Base-by-base conservation (phyloP, 1,139 yeast genomes). In the Pichia sp. region DNA sequence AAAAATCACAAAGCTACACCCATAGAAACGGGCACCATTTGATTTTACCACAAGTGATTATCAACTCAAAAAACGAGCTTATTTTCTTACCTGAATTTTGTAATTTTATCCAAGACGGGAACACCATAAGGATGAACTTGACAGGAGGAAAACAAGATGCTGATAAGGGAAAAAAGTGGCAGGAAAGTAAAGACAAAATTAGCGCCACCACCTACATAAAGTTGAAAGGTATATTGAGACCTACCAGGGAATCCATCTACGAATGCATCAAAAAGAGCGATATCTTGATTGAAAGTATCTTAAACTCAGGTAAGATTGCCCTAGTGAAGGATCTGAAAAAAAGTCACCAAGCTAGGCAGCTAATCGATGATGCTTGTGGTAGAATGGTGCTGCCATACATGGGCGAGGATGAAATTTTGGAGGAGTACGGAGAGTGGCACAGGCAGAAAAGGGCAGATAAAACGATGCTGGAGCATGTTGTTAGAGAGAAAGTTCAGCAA, bases 191-290 rank as follows among this genome's bases (percentile, higher is more conserved):
- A 33, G 17, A 30, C 16, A 49, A 48, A 8, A 16, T 29, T 5
- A 29, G 40, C n/a, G 12, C 48, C 4, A 45, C 8, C 17, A 24
- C 27, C 5, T 46, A 29, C 33, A 31, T 9, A 12, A 20, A 45
- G 30, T 38, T 59, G 46, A 61, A 58, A 30, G 60, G 67, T 8
- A 64, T 64, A 29, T 48, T 64, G 29, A 58, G 58, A 24, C 46
- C 60, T 2, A 54, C 58, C 36, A 61, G 57, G 6, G 58, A 57
- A n/a, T 42, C 52, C n/a, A 51, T 60, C 5, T 56, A 54, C 20
- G 48, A 55, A n/a, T 63, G 64, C 44, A 58, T 61, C 38, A 52
- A 50, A n/a, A 56, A 60, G 50, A 63, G 65, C 47, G 63, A 63
- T 43, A 52, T 58, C 6, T 52, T 63, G 3, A 30, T 63, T 17